Percentiles rank a stretch among this genome's conserved stretches.
phyloP scores from a whole-genome alignment of 345 rosid genomes.

The Alliaria petiolata region DNA sequence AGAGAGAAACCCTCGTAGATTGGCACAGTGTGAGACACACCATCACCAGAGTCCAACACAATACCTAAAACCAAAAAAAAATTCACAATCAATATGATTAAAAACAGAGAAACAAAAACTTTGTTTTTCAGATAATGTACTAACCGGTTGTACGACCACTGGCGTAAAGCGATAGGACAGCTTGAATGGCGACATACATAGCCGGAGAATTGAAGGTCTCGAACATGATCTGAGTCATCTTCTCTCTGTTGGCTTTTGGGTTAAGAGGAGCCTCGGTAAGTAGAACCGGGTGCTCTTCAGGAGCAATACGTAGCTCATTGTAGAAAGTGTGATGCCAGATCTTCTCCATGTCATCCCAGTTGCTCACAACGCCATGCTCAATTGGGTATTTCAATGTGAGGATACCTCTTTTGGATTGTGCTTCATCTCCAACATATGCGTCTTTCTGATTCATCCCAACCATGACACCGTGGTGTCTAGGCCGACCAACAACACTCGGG shows the following conservation, averaged over 20 bases:
- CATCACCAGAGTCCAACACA: slow-evolving; percentile 51
- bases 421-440: slow-evolving; percentile 55
- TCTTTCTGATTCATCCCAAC: slow-evolving; percentile 54
- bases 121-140: not conserved
- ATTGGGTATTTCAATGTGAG: slow-evolving; percentile 51
- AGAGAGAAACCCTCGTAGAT: slow-evolving; percentile 63
- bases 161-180: slow-evolving; percentile 48
- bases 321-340: no score
- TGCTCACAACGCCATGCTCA: no score
- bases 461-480: slow-evolving; percentile 51
- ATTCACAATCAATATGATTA: not conserved
- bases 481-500: slow-evolving; percentile 54
- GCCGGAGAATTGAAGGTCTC: slow-evolving; percentile 48
- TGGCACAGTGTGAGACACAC: slow-evolving; percentile 51
- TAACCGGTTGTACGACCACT: slow-evolving; percentile 59
- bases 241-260: slow-evolving; percentile 48
- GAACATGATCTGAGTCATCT: slow-evolving; percentile 51
- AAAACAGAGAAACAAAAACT: not conserved
- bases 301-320: slow-evolving; percentile 48
- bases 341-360: no score
- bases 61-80: slow-evolving; percentile 33
- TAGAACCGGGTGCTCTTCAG: slow-evolving; percentile 49
- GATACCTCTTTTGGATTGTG: slow-evolving; percentile 57
- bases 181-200: slow-evolving; percentile 47
- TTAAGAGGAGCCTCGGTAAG: slow-evolving; percentile 55